Evolutionary conservation across 495 filamentous ascomycete species (phyloP).

Genomic region (Extremus antarcticus): DNA sequence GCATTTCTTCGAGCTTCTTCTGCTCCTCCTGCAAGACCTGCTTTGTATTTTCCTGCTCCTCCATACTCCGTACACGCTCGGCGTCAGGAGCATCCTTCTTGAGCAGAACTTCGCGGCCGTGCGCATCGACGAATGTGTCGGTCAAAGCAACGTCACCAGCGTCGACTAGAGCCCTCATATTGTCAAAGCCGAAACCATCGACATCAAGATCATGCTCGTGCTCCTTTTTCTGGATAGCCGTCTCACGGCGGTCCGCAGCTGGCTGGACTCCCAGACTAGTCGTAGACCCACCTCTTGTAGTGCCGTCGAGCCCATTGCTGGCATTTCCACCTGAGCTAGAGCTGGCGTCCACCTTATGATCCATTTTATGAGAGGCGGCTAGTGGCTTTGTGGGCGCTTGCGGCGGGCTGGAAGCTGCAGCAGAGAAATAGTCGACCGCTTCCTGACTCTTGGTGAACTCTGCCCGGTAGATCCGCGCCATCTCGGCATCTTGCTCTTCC

Average conservation of each 20-base stretch:
- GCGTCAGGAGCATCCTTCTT: constrained; percentile 15
- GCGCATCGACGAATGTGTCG: constrained; percentile 9
- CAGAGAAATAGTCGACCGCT: constrained; percentile 1
- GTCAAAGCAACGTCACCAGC: constrained; percentile 8
- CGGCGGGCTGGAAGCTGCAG: constrained; percentile 17
- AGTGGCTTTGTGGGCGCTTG: not conserved
- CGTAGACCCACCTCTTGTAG: not conserved
- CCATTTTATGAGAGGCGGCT: no score
- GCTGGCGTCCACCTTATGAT: constrained; percentile 4
- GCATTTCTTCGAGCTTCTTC: not conserved
- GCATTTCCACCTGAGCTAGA: not conserved
- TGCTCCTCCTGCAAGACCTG: not conserved
- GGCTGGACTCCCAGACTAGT: not conserved
- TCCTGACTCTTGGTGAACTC: constrained; percentile 25
- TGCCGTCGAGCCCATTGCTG: not conserved
- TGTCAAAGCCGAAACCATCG: constrained; percentile 14
- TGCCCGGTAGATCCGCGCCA: constrained; percentile 14
- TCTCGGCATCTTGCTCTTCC: constrained; percentile 28
- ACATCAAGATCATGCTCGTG: constrained; percentile 14
- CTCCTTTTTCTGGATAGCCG: constrained; percentile 1
- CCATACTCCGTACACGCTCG: not conserved
- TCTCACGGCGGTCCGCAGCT: not conserved
- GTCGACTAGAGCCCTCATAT: constrained; percentile 12
- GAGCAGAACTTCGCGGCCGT: constrained; percentile 9
- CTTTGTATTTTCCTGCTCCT: not conserved